Evolutionary conservation across 179 eudicot species (phyloP).

Genomic region (Heliamphora pulchella): DNA sequence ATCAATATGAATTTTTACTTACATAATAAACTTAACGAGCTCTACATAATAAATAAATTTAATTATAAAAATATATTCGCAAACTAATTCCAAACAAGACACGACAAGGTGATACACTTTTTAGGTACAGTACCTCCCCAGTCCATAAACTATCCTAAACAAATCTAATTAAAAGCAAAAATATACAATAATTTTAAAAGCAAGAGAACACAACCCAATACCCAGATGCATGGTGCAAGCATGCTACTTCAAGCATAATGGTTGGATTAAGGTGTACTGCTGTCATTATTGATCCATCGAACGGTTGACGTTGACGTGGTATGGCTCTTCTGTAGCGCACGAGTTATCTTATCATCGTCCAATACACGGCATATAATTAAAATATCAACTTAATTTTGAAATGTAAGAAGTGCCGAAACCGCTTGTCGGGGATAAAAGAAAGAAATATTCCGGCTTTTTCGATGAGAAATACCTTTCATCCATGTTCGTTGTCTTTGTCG

Average conservation of each 20-base stretch:
- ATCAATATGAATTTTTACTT: too few relatives aligned
- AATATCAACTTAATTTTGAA: too few relatives aligned
- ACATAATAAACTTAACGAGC: too few relatives aligned
- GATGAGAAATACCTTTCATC: not conserved
- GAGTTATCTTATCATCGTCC: not conserved
- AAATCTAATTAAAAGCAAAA: not conserved
- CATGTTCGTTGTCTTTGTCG: constrained; percentile 20
- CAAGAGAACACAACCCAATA: not conserved
- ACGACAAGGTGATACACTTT: too few relatives aligned
- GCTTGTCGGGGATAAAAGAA: constrained; percentile 17
- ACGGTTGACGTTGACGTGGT: not conserved
- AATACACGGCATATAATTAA: not conserved
- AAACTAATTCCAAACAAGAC: too few relatives aligned
- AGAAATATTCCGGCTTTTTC: not conserved
- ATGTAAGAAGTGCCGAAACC: constrained; percentile 7
- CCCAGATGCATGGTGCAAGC: not conserved
- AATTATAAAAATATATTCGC: too few relatives aligned
- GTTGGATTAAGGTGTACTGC: not conserved
- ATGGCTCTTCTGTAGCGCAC: not conserved
- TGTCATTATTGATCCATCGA: not conserved
- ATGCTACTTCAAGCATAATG: constrained; percentile 6
- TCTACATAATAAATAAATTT: too few relatives aligned
- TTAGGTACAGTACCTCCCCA: too few relatives aligned
- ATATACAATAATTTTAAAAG: not conserved
- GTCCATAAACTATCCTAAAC: not conserved